Evolutionary conservation across 176 grass and related monocot species (phyloP), one percentile per base, ranked within the genome.

Genomic region (Lolium rigidum): DNA sequence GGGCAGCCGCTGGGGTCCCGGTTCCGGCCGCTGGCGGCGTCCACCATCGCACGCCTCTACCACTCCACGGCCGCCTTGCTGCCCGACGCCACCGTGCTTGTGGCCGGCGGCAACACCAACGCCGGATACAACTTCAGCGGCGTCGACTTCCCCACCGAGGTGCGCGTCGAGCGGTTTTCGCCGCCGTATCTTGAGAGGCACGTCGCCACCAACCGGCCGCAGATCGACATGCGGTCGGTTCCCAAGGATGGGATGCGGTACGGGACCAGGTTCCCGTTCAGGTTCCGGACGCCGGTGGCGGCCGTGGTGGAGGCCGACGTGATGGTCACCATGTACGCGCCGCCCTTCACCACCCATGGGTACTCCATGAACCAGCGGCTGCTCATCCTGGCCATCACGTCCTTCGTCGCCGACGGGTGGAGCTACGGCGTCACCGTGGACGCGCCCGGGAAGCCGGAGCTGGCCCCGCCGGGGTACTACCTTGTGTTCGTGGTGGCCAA

Each of bases 61-160:
- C 97, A 98, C 86, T 91, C 97, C 44, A 83, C 65, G 24, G 89
- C 92, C 80, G 90, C 97, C 5, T 66, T 98, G 28, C 97, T 98
- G 16, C 97, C 94, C 6, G 94, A 98, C 61, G 90, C 88, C 64
- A 95, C 86, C 58, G 86, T 98, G 56, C 84, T 98, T 51, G 92
- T 98, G 2, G 90, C 92, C 11, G 97, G 97, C 15, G 93, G 97
- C 31, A 98, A 98, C 86, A 76, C 94, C 1, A 98, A 98, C 79
- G 25, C 86, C 3, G 85, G 84, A 0, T 95, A 98, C 79, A 89
- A 91, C 82, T 95, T 95, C 86, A 84, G 82, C 58, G 86, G 78
- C 55, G 89, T 90, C 13, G 90, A 94, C 75, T 95, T 86, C 84
- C 88, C 84, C 0, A 98, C 97, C 5, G 94, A 98, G 88, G 80